Evolutionary conservation across 305 asterid species (phyloP).

Genomic region (Rubia tinctorum): DNA sequence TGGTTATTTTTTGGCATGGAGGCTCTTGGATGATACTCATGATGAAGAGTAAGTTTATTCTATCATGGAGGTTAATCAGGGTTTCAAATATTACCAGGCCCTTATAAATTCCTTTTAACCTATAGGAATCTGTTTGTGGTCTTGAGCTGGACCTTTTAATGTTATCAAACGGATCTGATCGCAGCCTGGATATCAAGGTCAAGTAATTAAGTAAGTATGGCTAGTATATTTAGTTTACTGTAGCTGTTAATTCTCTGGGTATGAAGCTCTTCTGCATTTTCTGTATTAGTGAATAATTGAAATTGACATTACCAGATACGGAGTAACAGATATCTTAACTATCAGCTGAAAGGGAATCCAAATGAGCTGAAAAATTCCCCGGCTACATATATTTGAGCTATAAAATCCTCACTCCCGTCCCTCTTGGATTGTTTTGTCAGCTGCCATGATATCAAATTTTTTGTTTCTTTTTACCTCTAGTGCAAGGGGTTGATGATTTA

Average conservation of each 20-base stretch:
- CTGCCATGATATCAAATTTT: neutral
- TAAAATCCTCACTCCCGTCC: neutral
- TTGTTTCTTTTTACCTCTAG: neutral
- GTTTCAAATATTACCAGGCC: neutral
- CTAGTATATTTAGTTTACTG: conserved; percentile 2
- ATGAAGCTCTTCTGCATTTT: neutral
- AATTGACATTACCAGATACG: neutral
- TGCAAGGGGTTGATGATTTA: neutral
- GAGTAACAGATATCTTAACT: neutral
- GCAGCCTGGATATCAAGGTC: conserved; percentile 25
- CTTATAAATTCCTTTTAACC: conserved; percentile 5
- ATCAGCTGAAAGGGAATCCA: neutral
- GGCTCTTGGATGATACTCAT: conserved; percentile 12
- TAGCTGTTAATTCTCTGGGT: neutral
- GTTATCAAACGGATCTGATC: conserved; percentile 18
- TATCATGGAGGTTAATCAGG: neutral
- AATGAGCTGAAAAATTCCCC: neutral
- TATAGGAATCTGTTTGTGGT: conserved; percentile 13
- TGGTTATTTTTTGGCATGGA: conserved; percentile 18
- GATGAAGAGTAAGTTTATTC: conserved; percentile 5
- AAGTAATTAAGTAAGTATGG: conserved; percentile 50
- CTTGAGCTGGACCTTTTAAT: conserved; percentile 23
- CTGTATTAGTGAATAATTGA: neutral
- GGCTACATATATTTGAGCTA: neutral
- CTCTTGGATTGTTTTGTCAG: neutral